Percentiles rank a stretch among this genome's conserved stretches.
phyloP scores from a whole-genome alignment of 805 yeast species.

The Ogataea glucozyma region DNA sequence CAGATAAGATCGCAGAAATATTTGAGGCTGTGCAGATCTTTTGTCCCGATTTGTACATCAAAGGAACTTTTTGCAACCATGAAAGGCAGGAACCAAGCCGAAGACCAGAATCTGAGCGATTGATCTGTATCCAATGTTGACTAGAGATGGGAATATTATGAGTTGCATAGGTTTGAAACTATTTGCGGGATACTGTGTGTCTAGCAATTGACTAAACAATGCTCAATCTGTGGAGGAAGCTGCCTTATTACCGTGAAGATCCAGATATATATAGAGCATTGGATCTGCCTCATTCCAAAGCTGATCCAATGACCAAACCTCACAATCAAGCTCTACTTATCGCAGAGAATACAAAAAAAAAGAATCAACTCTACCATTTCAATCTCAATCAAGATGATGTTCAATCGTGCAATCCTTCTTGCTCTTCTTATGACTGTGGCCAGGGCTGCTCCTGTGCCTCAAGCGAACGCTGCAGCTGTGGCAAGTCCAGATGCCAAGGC shows the following conservation, averaged over 20 bases:
- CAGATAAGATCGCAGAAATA: constrained; percentile 11
- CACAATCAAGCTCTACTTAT: neutral
- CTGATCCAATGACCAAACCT: neutral
- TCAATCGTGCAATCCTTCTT: constrained; percentile 14
- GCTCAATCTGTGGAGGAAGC: too few species aligned
- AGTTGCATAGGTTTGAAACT: constrained; percentile 18
- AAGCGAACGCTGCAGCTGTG: too few species aligned
- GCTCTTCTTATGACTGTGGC: constrained; percentile 11
- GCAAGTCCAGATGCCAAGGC: too few species aligned
- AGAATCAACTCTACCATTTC: neutral
- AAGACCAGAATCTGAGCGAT: neutral
- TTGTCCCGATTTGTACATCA: constrained; percentile 27
- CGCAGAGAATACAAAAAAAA: neutral
- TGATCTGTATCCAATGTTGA: neutral
- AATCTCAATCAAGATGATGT: constrained; percentile 23
- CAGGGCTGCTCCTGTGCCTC: too few species aligned
- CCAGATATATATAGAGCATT: neutral
- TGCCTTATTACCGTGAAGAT: too few species aligned
- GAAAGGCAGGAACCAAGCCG: neutral
- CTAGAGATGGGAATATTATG: constrained; percentile 11
- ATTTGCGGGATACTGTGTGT: neutral
- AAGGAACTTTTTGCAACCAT: constrained; percentile 19
- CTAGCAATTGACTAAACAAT: neutral
- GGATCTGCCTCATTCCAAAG: neutral
- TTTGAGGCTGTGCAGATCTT: constrained; percentile 8